Conservation (phyloP, 2,329 filamentous ascomycete genomes). For the Xylaria arbuscula region DNA sequence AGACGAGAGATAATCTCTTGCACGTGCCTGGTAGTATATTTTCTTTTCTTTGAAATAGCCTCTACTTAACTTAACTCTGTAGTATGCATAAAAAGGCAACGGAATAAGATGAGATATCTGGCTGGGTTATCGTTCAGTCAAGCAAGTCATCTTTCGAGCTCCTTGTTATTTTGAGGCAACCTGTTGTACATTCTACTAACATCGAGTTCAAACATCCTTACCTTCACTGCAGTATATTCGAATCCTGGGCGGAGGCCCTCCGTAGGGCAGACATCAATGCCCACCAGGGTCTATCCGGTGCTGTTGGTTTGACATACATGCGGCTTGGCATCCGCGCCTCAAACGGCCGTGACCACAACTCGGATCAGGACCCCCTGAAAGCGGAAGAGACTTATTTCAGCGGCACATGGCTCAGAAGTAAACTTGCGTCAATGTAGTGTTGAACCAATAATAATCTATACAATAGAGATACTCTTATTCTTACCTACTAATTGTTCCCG, state of each 20-base stretch:
- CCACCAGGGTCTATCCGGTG: background rate
- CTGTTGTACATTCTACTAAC: background rate
- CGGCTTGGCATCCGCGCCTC: slow-evolving; percentile 16
- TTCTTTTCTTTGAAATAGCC: background rate
- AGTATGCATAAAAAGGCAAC: background rate
- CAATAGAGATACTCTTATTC: too few species aligned
- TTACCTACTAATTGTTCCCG: background rate
- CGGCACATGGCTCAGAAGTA: background rate
- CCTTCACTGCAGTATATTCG: background rate
- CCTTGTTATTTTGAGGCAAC: background rate
- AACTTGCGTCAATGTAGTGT: background rate
- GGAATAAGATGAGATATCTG: background rate
- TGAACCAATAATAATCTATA: too few species aligned
- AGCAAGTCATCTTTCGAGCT: background rate
- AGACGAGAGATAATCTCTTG: background rate
- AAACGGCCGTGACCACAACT: slow-evolving; percentile 1
- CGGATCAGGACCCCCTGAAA: background rate
- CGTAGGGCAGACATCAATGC: slow-evolving; percentile 1
- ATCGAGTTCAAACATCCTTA: background rate
- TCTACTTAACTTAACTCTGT: too few species aligned
- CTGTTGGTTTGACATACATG: slow-evolving; percentile 6
- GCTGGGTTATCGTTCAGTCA: background rate
- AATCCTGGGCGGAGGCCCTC: background rate
- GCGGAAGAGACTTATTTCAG: background rate
- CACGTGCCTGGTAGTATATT: background rate